A percentile compares a stretch with the other conserved stretches of the same genome.
Conservation (phyloP, 495 filamentous ascomycete genomes). For the Aspergillus heteromorphus region DNA sequence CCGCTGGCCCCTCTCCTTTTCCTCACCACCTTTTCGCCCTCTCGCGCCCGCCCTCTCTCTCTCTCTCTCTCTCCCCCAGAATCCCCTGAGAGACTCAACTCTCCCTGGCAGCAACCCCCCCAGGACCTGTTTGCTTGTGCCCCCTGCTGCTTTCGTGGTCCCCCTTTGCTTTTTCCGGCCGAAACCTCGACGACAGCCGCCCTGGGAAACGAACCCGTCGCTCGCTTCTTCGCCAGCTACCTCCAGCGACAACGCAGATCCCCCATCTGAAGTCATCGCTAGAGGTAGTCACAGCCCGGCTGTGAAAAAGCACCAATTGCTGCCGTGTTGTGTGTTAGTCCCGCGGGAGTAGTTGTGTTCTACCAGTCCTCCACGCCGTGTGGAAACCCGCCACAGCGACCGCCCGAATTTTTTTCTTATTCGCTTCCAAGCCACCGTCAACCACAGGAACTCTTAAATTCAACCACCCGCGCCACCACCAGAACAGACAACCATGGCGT, state of each 20-base stretch:
- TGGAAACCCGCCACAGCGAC: constrained; percentile 4
- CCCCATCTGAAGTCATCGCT: constrained; percentile 40
- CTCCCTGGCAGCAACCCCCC: constrained; percentile 3
- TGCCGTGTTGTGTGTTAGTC: background rate
- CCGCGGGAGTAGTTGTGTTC: background rate
- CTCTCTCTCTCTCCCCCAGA: constrained; percentile 10
- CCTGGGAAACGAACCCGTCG: constrained; percentile 7
- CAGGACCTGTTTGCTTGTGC: constrained; percentile 4
- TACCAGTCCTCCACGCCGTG: background rate
- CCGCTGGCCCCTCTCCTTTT: background rate
- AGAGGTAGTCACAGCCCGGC: constrained; percentile 31
- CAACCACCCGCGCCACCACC: constrained; percentile 19
- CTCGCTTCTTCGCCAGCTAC: constrained; percentile 27
- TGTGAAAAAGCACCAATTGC: constrained; percentile 18
- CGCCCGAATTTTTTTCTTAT: constrained; percentile 1
- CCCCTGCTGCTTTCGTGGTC: constrained; percentile 11
- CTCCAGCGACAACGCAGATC: constrained; percentile 43
- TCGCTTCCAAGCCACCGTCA: constrained; percentile 5
- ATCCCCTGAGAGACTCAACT: constrained; percentile 6
- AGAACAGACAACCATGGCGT: constrained; percentile 29
- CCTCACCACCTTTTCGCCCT: constrained; percentile 6
- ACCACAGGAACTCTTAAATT: constrained; percentile 11
- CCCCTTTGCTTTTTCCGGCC: constrained; percentile 10
- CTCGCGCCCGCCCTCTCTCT: constrained; percentile 10
- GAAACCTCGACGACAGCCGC: constrained; percentile 6